These are phyloP conservation scores for Endoconidiophora polonica DNA, from an alignment of 2,329 filamentous ascomycete species.

Conservation along the genomic window DNA sequence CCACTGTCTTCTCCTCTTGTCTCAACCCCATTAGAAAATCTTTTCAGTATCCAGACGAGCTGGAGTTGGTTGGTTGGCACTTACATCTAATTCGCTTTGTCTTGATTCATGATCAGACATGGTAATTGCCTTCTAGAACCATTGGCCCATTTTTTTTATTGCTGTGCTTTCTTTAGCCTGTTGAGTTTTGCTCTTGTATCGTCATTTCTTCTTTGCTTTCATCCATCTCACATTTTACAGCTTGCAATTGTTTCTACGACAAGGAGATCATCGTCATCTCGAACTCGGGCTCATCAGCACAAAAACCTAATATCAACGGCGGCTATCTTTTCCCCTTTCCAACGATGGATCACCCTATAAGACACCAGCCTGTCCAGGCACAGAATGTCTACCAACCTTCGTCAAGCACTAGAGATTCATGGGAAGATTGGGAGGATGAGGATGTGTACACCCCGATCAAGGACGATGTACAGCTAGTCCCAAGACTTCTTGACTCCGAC, in stretches of 20 bases:
- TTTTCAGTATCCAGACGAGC: background rate
- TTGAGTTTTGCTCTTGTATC: background rate
- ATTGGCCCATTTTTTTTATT: background rate
- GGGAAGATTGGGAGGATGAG: constrained; percentile 39
- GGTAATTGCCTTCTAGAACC: background rate
- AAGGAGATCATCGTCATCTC: too few relatives aligned
- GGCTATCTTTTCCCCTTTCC: too few relatives aligned
- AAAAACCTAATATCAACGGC: too few relatives aligned
- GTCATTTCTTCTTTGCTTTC: background rate
- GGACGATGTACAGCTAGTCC: constrained; percentile 22
- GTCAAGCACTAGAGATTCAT: constrained; percentile 20
- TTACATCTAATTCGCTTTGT: background rate
- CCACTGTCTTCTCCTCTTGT: background rate
- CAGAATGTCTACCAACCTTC: background rate
- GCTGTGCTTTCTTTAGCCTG: background rate
- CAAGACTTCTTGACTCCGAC: background rate
- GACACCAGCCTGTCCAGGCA: background rate
- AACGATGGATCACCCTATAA: background rate
- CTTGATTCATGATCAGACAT: too few relatives aligned
- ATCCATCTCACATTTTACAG: background rate
- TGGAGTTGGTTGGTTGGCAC: background rate
- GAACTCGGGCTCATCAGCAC: too few relatives aligned
- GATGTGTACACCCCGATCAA: constrained; percentile 17
- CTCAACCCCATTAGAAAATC: background rate
- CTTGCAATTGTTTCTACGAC: too few relatives aligned